Evolutionary conservation across 2,329 filamentous ascomycete genomes (phyloP).

Genomic region (Colletotrichum eremochloae): DNA sequence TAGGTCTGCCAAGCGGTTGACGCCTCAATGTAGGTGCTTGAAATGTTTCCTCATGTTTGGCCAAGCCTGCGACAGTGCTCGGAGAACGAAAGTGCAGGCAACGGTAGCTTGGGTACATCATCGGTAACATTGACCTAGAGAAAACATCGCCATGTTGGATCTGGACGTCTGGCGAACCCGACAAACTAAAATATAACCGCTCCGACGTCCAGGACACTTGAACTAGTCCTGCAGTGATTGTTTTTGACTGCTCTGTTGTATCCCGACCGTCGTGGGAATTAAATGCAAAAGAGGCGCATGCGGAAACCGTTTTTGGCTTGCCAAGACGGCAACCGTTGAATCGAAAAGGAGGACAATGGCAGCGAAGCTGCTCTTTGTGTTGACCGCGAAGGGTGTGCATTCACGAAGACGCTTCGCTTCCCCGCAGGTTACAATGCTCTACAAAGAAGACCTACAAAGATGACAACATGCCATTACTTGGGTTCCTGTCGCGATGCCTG

Average conservation of each 20-base stretch:
- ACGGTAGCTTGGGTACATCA: neutral
- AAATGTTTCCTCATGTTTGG: conserved; percentile 20
- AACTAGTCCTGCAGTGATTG: too few relatives aligned
- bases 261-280: neutral
- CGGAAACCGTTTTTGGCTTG: conserved; percentile 16
- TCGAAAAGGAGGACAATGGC: conserved; percentile 10
- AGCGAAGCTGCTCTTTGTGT: conserved; percentile 13
- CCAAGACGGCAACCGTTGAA: conserved; percentile 32
- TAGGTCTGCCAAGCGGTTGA: conserved; percentile 14
- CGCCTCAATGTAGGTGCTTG: conserved; percentile 1
- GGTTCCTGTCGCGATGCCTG: neutral
- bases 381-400: neutral
- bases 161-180: neutral
- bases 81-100: neutral
- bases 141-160: neutral
- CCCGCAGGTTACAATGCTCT: neutral
- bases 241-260: neutral
- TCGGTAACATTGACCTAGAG: neutral
- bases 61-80: neutral
- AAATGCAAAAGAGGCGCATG: conserved; percentile 3
- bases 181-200: neutral
- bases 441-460: conserved; percentile 10
- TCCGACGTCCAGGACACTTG: neutral
- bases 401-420: neutral
- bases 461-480: neutral